These are phyloP conservation scores for Rauvolfia tetraphylla DNA, from an alignment of 257 asterid species.

Conservation along the genomic window DNA sequence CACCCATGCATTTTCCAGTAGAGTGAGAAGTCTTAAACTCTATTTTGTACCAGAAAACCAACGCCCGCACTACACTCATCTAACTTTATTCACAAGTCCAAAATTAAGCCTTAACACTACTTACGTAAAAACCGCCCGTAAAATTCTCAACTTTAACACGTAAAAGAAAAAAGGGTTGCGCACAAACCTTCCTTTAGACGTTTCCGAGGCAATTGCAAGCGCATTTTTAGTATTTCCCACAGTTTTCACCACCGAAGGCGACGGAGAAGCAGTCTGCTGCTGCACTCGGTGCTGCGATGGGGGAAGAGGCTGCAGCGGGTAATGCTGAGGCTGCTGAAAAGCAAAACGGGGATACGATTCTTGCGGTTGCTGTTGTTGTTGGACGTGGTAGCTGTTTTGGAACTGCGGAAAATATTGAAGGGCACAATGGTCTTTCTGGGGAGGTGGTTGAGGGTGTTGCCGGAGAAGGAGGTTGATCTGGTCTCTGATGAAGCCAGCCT, in stretches of 20 bases:
- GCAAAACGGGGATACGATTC: conserved; percentile 22
- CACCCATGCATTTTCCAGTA: not conserved
- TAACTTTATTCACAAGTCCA: not conserved
- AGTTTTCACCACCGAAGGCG: conserved; percentile 19
- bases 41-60: not conserved
- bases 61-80: not conserved
- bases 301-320: conserved; percentile 25
- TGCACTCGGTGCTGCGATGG: conserved; percentile 19
- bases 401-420: conserved; percentile 24
- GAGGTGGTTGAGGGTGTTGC: conserved; percentile 38
- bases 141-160: not conserved
- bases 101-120: not conserved
- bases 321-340: conserved; percentile 33
- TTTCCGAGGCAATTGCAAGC: conserved; percentile 33
- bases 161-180: not conserved
- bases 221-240: conserved; percentile 16
- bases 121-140: not conserved
- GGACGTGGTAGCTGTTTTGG: conserved; percentile 6
- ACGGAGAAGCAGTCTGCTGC: conserved; percentile 26
- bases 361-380: conserved; percentile 8
- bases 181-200: conserved; percentile 58
- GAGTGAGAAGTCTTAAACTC: not conserved
- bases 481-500: conserved; percentile 55
- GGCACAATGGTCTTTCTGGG: conserved; percentile 35
- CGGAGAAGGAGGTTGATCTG: conserved; percentile 53